Evolutionary conservation across 164 flowering plant genomes (phyloP).

Genomic region (Akebia trifoliata): DNA sequence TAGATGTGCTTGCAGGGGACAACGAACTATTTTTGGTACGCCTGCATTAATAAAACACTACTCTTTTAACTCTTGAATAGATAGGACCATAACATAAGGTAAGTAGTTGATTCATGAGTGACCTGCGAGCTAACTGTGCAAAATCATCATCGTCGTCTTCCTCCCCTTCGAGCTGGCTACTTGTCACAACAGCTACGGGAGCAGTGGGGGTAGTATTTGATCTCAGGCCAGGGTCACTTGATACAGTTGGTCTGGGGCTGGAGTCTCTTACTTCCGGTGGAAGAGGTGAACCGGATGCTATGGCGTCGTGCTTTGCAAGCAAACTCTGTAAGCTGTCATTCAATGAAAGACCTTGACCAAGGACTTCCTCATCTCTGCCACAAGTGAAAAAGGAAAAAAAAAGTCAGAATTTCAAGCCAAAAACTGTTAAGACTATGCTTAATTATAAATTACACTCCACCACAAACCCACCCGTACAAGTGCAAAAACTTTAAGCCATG

Average conservation of each 20-base stretch:
- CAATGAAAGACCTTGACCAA: conserved; percentile 70
- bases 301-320: conserved; percentile 83
- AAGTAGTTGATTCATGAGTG: neutral
- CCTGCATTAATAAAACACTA: conserved; percentile 38
- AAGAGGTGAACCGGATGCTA: conserved; percentile 73
- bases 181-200: conserved; percentile 22
- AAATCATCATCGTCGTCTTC: conserved; percentile 94
- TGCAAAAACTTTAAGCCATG: too few species aligned
- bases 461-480: too few species aligned
- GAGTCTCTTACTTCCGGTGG: conserved; percentile 29
- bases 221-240: conserved; percentile 22
- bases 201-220: conserved; percentile 22
- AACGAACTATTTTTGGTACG: conserved; percentile 39
- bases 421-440: too few species aligned
- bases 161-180: conserved; percentile 42
- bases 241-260: conserved; percentile 11
- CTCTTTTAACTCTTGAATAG: too few species aligned
- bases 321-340: conserved; percentile 72
- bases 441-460: too few species aligned
- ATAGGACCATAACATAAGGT: neutral
- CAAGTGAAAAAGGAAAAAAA: conserved; percentile 5
- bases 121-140: conserved; percentile 89
- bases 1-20: conserved; percentile 25
- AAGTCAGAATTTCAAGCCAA: too few species aligned
- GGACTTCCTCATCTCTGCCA: conserved; percentile 85